phyloP scores from a whole-genome alignment of 352 stramenopile species.

The Globisporangium middletonii region DNA sequence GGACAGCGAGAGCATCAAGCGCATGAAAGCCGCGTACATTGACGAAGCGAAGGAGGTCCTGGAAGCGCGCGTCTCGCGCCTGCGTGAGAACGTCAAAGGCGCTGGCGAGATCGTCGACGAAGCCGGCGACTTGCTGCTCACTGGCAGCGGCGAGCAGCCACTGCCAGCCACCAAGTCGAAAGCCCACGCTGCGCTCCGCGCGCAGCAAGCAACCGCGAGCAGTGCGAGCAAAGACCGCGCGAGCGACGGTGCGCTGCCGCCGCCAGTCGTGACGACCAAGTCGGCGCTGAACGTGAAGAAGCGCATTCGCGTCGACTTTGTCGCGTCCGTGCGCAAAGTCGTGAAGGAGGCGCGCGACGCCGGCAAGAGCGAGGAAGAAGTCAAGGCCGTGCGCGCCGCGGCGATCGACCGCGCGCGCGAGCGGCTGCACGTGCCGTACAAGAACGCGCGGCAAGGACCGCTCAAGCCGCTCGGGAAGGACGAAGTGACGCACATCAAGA shows the following conservation, averaged over 20 bases:
- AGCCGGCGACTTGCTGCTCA: constrained; percentile 62
- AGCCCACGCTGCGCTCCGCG: constrained; percentile 13
- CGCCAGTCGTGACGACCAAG: constrained; percentile 4
- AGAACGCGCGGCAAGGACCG: constrained; percentile 64
- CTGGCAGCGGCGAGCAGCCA: constrained; percentile 29
- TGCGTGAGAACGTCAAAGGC: constrained; percentile 71
- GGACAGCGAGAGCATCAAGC: constrained; percentile 80
- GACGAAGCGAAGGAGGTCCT: constrained; percentile 86
- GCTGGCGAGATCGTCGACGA: constrained; percentile 75
- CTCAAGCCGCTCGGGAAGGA: constrained; percentile 77
- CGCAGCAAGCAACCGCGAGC: no score
- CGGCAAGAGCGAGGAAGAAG: constrained; percentile 73
- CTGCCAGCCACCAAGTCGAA: constrained; percentile 37
- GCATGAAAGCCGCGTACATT: constrained; percentile 86
- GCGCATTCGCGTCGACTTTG: constrained; percentile 81
- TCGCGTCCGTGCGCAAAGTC: constrained; percentile 76
- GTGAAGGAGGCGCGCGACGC: constrained; percentile 72
- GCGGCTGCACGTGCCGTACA: constrained; percentile 74
- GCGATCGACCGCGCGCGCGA: constrained; percentile 76
- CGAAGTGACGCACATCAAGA: constrained; percentile 77
- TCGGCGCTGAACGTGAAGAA: constrained; percentile 53
- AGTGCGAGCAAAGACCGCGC: constrained; percentile 17
- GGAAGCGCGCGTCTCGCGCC: constrained; percentile 68
- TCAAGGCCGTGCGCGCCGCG: constrained; percentile 53
- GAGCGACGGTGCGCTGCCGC: neutral